A percentile compares a stretch with the other conserved stretches of the same genome.
These are phyloP conservation scores for Colletotrichum tropicale DNA, from an alignment of 2,329 filamentous ascomycete genomes.

Conservation along the genomic window DNA sequence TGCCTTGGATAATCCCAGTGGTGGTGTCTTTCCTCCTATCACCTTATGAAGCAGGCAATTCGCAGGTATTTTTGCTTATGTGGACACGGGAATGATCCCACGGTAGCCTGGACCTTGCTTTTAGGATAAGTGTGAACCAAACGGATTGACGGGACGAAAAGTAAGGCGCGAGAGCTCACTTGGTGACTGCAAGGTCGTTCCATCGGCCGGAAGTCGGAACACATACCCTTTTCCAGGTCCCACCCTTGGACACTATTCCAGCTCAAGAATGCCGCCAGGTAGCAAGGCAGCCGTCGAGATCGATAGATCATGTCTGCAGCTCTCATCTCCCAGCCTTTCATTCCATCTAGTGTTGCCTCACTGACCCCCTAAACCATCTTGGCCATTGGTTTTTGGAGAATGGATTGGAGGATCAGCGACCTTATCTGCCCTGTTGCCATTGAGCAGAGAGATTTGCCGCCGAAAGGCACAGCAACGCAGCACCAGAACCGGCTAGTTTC, in stretches of 20 bases:
- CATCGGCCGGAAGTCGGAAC: constrained; percentile 10
- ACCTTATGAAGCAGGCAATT: background rate
- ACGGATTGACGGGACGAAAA: constrained; percentile 4
- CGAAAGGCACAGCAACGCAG: background rate
- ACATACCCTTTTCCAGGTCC: background rate
- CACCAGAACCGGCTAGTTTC: background rate
- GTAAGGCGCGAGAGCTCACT: background rate
- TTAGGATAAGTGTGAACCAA: background rate
- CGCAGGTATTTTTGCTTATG: background rate
- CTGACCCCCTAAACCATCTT: background rate
- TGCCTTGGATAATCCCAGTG: background rate
- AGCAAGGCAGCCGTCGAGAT: background rate
- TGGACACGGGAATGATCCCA: background rate
- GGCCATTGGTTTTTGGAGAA: background rate
- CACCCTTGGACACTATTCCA: background rate
- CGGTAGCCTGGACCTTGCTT: background rate
- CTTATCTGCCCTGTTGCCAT: background rate
- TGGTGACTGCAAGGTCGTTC: background rate
- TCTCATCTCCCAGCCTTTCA: background rate
- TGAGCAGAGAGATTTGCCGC: background rate
- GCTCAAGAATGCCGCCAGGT: background rate
- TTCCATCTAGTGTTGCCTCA: background rate
- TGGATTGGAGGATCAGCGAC: background rate
- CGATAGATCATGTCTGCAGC: background rate
- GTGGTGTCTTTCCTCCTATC: background rate